Evolutionary conservation across 2,329 filamentous ascomycete species (phyloP).

Genomic region (Byssoonygena ceratinophila): DNA sequence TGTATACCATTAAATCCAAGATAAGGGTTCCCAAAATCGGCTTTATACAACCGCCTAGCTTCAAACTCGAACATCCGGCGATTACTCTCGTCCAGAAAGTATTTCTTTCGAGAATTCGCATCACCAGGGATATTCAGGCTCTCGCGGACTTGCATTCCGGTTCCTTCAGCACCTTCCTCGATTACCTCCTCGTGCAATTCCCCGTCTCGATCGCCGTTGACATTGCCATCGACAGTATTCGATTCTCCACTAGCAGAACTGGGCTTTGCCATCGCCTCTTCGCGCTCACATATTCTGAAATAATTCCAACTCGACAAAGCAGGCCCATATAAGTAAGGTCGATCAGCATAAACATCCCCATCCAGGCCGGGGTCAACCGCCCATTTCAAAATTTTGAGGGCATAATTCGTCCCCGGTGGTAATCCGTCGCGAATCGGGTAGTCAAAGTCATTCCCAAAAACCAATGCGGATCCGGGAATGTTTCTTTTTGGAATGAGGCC

Average conservation of each 20-base stretch:
- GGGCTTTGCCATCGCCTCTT: slow-evolving; percentile 18
- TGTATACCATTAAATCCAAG: slow-evolving; percentile 64
- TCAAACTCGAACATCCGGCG: slow-evolving; percentile 52
- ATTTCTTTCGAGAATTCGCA: slow-evolving; percentile 48
- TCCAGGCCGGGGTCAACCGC: slow-evolving; percentile 85
- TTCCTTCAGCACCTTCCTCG: slow-evolving; percentile 55
- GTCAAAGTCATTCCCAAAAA: slow-evolving; percentile 95
- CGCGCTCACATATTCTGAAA: slow-evolving; percentile 51
- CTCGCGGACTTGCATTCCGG: slow-evolving; percentile 40
- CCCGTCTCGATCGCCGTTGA: slow-evolving; percentile 18
- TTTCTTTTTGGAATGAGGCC: slow-evolving; percentile 60
- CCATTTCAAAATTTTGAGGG: slow-evolving; percentile 77
- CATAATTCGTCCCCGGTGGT: slow-evolving; percentile 75
- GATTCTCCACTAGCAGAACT: slow-evolving; percentile 11
- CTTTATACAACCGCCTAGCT: slow-evolving; percentile 49
- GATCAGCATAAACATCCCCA: slow-evolving; percentile 77
- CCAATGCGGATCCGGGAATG: slow-evolving; percentile 60
- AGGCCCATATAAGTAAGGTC: slow-evolving; percentile 75
- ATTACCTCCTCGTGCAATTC: slow-evolving; percentile 46
- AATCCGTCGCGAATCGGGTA: slow-evolving; percentile 75
- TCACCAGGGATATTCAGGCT: slow-evolving; percentile 44
- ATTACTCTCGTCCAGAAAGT: slow-evolving; percentile 48
- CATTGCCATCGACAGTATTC: neutral
- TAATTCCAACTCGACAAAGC: slow-evolving; percentile 70
- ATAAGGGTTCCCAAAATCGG: slow-evolving; percentile 84